Evolutionary conservation across 768 basidiomycete genomes (phyloP).

Genomic region (Collybia mongolica): DNA sequence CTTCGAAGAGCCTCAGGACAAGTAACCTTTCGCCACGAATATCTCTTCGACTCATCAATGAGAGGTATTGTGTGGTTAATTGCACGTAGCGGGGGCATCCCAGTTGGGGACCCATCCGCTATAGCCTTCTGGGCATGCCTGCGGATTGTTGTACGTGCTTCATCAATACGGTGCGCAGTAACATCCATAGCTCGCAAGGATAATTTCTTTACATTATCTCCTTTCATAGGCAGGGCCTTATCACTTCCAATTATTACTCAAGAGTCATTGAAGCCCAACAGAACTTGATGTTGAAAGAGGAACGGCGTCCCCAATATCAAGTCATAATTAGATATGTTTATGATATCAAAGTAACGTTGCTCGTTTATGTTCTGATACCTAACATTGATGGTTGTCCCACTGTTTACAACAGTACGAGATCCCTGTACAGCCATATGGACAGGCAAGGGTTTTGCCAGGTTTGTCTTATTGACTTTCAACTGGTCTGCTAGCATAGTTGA

Average conservation of each 20-base stretch:
- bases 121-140: neutral
- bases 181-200: constrained; percentile 3
- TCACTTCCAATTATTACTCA: neutral
- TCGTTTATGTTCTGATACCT: constrained; percentile 31
- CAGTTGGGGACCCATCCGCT: neutral
- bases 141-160: neutral
- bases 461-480: constrained; percentile 20
- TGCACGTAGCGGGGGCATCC: constrained; percentile 20
- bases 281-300: constrained; percentile 4
- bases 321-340: constrained; percentile 5
- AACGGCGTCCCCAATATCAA: constrained; percentile 1
- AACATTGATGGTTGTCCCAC: constrained; percentile 17
- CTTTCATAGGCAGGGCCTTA: neutral
- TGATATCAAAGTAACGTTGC: constrained; percentile 15
- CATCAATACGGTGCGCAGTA: neutral
- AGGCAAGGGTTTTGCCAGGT: constrained; percentile 28
- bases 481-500: constrained; percentile 32
- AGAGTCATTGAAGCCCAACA: constrained; percentile 1
- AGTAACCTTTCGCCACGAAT: constrained; percentile 14
- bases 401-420: constrained; percentile 33
- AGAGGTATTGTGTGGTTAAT: constrained; percentile 37
- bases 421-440: constrained; percentile 38
- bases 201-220: neutral
- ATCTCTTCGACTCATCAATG: constrained; percentile 25
- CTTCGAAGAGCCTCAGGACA: constrained; percentile 10